Conservation (phyloP, 1,284 basidiomycete species). For the Termitomyces sp. region DNA sequence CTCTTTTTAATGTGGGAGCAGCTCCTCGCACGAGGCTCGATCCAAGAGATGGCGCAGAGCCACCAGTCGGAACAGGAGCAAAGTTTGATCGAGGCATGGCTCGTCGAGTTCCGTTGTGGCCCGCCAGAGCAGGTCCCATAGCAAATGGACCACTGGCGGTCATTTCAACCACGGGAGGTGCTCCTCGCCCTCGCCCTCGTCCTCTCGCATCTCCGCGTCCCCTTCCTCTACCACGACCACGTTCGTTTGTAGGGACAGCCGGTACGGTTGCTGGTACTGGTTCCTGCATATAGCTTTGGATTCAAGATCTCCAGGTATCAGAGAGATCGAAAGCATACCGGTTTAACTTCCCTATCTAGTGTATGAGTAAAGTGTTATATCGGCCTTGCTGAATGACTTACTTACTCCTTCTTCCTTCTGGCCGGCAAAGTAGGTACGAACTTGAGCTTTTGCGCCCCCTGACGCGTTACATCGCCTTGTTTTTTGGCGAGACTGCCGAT, state of each 20-base stretch:
- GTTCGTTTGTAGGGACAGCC: constrained; percentile 32
- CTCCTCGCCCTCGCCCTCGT: constrained; percentile 44
- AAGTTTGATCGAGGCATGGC: constrained; percentile 52
- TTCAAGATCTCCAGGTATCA: background rate
- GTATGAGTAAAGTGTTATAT: constrained; percentile 6
- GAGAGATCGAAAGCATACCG: constrained; percentile 27
- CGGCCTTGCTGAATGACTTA: constrained; percentile 17
- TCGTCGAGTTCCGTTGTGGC: constrained; percentile 46
- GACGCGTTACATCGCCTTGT: constrained; percentile 61
- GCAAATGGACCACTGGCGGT: constrained; percentile 81
- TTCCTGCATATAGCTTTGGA: constrained; percentile 47
- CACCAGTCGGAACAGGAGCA: constrained; percentile 35
- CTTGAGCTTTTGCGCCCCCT: constrained; percentile 70
- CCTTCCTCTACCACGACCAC: constrained; percentile 48
- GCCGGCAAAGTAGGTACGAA: constrained; percentile 72
- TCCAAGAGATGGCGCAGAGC: constrained; percentile 39
- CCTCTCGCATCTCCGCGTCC: constrained; percentile 44
- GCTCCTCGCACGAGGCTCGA: constrained; percentile 36
- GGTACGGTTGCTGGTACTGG: constrained; percentile 31
- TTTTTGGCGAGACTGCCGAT: constrained; percentile 72
- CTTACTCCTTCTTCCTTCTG: constrained; percentile 74
- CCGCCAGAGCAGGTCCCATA: constrained; percentile 70
- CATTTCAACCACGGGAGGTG: constrained; percentile 59
- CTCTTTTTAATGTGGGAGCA: constrained; percentile 35
- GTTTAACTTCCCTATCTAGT: constrained; percentile 38